Evolutionary conservation across 305 asterid genomes (phyloP), one percentile per base, ranked within the genome.

Genomic region (Plantago lanceolata): DNA sequence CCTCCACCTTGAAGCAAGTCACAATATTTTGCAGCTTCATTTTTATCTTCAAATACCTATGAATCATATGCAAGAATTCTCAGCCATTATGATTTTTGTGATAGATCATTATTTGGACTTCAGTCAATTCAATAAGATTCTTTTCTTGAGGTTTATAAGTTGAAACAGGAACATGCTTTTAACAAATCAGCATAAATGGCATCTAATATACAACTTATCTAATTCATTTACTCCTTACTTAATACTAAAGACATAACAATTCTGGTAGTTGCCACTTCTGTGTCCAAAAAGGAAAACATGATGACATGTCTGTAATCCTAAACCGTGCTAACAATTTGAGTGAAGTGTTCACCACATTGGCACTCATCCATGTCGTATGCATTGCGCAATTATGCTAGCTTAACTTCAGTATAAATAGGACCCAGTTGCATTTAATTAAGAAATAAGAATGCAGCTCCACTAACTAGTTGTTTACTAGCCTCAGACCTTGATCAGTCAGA

Each of bases 1-100:
- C 91, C 97, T 57, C 96, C 96, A 48, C 97, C 97, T 76, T 90
- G 94, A 43, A 91, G 96, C 84, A 85, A 70, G 70, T 82, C 89
- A 18, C 93, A 85, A 51, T 85, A 85, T 54, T 59, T 79, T 51
- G 84, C 95, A 67, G 98, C 96, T 69, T 91, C 98, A 57, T 79
- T 81, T 82, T 85, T 78, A 75, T 91, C 98, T 68, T 91, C 98
- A 74, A 91, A 91, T 61, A 88, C 95, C 98, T 91, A 18, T 40
- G 15, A 13, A 26, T 29, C 20, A 59, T 53, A 44, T 59, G 16
- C 45, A 43, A 43, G 21, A 43, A 14, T 14, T 43, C 12, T 43
- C 12, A 37, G 26, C 63, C 35, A 14, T 59, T 59, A 18, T 11
- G 62, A 57, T 16, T 57, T 5, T 19, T 5, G 21, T 15, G 17